Percentiles rank a stretch among this genome's conserved stretches.
These are phyloP conservation scores for Gaeumannomyces tritici DNA, from an alignment of 2,329 filamentous ascomycete genomes.

Conservation along the genomic window DNA sequence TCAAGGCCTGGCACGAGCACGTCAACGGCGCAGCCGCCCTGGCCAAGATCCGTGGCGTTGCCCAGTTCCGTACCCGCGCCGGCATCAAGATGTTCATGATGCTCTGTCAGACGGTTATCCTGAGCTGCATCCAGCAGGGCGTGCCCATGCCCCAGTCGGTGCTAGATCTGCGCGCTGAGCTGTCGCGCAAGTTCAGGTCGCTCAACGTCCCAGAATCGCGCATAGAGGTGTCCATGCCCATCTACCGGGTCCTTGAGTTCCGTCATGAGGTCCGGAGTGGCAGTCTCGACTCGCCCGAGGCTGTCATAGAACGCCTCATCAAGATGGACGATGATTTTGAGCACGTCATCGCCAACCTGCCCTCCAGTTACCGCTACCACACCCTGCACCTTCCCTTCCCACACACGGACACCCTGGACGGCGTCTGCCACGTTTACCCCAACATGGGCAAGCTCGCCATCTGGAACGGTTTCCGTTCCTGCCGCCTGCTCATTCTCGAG, in stretches of 20 bases:
- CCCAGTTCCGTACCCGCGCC: constrained; percentile 33
- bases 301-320: constrained; percentile 26
- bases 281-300: constrained; percentile 25
- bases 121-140: constrained; percentile 40
- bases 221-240: constrained; percentile 31
- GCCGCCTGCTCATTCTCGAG: constrained; percentile 37
- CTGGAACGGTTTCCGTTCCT: constrained; percentile 37
- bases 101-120: constrained; percentile 39
- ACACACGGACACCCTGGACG: constrained; percentile 30
- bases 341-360: constrained; percentile 25
- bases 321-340: constrained; percentile 33
- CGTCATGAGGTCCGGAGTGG: constrained; percentile 35
- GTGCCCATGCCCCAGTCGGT: constrained; percentile 37
- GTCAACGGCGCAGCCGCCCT: constrained; percentile 42
- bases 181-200: constrained; percentile 18
- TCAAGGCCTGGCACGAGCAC: constrained; percentile 43
- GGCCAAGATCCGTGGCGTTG: constrained; percentile 36
- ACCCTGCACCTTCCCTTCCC: constrained; percentile 25
- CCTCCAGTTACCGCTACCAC: constrained; percentile 31
- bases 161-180: constrained; percentile 33
- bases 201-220: constrained; percentile 27
- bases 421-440: constrained; percentile 34
- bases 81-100: constrained; percentile 44
- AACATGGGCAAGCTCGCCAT: constrained; percentile 33
- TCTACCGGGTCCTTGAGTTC: constrained; percentile 34